Conservation (phyloP, 176 grass and related monocot species). For the Eragrostis nindensis region DNA sequence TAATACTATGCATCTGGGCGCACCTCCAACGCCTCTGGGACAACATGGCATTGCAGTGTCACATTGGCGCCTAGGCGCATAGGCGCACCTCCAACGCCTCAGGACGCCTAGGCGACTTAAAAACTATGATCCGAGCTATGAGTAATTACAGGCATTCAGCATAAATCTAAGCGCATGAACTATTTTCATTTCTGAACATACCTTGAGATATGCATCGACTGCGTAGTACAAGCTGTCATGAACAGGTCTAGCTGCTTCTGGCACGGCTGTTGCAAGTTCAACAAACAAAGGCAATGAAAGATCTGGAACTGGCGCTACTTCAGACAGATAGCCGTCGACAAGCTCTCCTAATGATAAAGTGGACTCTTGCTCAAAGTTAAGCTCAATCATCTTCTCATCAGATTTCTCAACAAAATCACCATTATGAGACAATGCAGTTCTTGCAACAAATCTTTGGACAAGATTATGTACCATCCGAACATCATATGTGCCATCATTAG, state of each 20-base stretch:
- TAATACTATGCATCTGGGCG: no score
- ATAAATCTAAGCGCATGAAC: conserved; percentile 16
- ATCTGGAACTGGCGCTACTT: conserved; percentile 84
- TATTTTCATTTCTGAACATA: conserved; percentile 38
- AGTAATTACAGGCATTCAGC: conserved; percentile 5
- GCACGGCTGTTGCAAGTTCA: conserved; percentile 69
- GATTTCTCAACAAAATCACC: conserved; percentile 59
- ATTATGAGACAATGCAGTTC: conserved; percentile 44
- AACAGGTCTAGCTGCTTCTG: conserved; percentile 70
- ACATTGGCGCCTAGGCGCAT: no score
- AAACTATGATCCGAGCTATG: neutral
- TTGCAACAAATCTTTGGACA: conserved; percentile 77
- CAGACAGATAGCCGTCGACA: conserved; percentile 82
- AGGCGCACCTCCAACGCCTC: no score
- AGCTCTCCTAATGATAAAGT: conserved; percentile 80
- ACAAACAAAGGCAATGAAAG: conserved; percentile 74
- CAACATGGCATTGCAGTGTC: no score
- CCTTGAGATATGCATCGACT: conserved; percentile 96
- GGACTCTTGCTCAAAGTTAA: conserved; percentile 65
- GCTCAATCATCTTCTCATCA: conserved; percentile 78
- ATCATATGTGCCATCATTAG: conserved; percentile 61
- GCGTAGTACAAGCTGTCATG: conserved; percentile 87
- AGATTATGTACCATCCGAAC: conserved; percentile 71
- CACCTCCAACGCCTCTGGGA: no score
- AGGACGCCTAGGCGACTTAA: no score